Base-by-base conservation (phyloP, 371 early-diverging fungal species). In the Massospora cicadina region DNA sequence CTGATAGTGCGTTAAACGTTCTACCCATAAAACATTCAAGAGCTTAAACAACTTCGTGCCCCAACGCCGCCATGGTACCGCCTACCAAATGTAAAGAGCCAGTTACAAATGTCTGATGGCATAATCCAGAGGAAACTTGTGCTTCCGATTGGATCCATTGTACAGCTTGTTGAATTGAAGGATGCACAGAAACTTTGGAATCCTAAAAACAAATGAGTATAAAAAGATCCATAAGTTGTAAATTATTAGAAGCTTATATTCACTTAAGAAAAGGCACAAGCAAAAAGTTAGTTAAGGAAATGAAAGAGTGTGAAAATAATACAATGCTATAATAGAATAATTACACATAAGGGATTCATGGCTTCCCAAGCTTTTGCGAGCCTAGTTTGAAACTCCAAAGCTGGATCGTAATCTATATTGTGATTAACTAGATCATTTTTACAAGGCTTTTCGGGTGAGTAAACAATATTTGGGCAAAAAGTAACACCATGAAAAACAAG, bases 41-140 rank as follows among this genome's bases (percentile, higher is more conserved):
- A n/a, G n/a, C n/a, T 62, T 62, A 62, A 31, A 62, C 62, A 28
- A 64, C 56, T 1, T 55, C 55, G 28, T 54, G 54, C 2, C 60
- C 31, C 25, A 70, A 55, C 23, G 67, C 64, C 23, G 55, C 55
- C 64, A 70, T 65, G 1, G 86, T 80, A 24, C 88, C 88, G 31
- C 98, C 98, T 12, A 94, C 87, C 70, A 97, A 76, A 67, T 93
- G 89, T 67, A 97, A 71, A 71, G 92, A 91, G n/a, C 98, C 98
- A 0, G 96, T 94, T 28, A 87, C 89, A 53, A 97, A 72, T 0
- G 91, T 89, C 56, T 83, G 43, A 43, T 43, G 5, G 43, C n/a
- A n/a, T n/a, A 17, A 17, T 5, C 10, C 43, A 5, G 43, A 10
- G 10, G 43, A 43, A 43, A 10, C 43, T 17, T 43, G 5, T n/a